These are phyloP conservation scores for Erythrophleum ivorense DNA, from an alignment of 331 rosid genomes.

Conservation along the genomic window DNA sequence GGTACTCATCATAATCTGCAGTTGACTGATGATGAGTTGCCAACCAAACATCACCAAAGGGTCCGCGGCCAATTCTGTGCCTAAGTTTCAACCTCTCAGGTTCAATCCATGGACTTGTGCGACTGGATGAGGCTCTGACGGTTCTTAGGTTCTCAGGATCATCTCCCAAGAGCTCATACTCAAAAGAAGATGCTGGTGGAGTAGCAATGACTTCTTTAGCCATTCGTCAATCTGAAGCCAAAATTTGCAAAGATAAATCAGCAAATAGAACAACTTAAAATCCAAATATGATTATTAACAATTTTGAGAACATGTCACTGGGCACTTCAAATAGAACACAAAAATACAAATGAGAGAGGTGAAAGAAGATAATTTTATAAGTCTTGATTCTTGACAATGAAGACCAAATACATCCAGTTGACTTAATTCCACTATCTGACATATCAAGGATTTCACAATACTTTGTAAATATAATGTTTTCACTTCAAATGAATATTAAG, in stretches of 20 bases:
- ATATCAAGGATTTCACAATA: background rate
- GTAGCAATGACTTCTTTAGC: slow-evolving; percentile 56
- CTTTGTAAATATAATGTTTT: background rate
- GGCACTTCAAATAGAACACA: background rate
- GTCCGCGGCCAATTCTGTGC: slow-evolving; percentile 90
- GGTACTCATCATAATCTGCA: slow-evolving; percentile 73
- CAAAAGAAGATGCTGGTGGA: slow-evolving; percentile 59
- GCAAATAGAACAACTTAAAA: slow-evolving; percentile 26
- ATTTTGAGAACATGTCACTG: background rate
- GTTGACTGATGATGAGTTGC: slow-evolving; percentile 91
- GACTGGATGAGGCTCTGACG: slow-evolving; percentile 52
- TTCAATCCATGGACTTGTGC: slow-evolving; percentile 69
- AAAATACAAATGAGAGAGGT: background rate
- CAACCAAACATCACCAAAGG: slow-evolving; percentile 94
- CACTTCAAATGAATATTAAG: background rate
- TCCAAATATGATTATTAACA: background rate
- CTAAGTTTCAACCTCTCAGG: slow-evolving; percentile 81
- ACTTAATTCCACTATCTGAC: slow-evolving; percentile 17
- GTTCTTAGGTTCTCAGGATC: slow-evolving; percentile 61
- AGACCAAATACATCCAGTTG: slow-evolving; percentile 9
- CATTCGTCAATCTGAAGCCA: slow-evolving; percentile 62
- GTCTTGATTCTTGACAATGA: slow-evolving; percentile 1
- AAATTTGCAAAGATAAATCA: slow-evolving; percentile 30
- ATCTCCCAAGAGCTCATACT: slow-evolving; percentile 69
- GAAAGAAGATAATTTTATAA: slow-evolving; percentile 8